Base-by-base conservation (phyloP, 352 stramenopile species). In the Phytophthora pisi region DNA sequence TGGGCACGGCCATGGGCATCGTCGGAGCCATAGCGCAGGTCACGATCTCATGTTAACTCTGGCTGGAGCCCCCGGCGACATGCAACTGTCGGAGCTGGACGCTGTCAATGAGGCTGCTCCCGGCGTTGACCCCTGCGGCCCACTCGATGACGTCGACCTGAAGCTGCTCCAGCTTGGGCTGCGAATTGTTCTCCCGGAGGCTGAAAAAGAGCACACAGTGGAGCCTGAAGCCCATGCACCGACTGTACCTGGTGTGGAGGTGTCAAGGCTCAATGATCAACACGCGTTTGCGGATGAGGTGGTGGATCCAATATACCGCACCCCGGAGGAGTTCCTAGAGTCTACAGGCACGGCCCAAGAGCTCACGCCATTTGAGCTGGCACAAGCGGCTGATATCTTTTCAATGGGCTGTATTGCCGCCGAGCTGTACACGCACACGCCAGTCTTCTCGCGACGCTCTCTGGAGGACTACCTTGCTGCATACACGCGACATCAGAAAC, bases 321-420 rank as follows among this genome's bases (percentile, higher is more conserved):
- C 85, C 31, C 67, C 67, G 23, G 56, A 75, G 13, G 60, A 70
- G 4, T 28, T 70, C 0, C 1, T 70, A 23, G 15, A 11, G 7
- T 24, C 18, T 8, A 60, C 38, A 5, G 5, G 16, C 6, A 3
- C 45, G 7, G 34, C 18, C 6, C 28, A 70, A 18, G 15, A 65
- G n/a, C 16, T 87, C 34, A 73, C 61, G 5, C 58, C 43, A 11
- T 69, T 85, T 47, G 70, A 87, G 18, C 68, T 55, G 6, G 68
- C 68, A 23, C 68, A 70, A 59, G 77, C 79, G 15, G 75, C 74
- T 1, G 80, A 92, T 50, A 65, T 81, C 13, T 93, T 94, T 55
- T 71, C 81, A 1, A 61, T 96, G 23, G 88, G 85, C 0, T 92
- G 86, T 46, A 66, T 92, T 24, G 81, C 88, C 31, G 83, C 83